These are phyloP conservation scores for Fusarium fracticaudum DNA, from an alignment of 2,329 filamentous ascomycete species.

Conservation along the genomic window DNA sequence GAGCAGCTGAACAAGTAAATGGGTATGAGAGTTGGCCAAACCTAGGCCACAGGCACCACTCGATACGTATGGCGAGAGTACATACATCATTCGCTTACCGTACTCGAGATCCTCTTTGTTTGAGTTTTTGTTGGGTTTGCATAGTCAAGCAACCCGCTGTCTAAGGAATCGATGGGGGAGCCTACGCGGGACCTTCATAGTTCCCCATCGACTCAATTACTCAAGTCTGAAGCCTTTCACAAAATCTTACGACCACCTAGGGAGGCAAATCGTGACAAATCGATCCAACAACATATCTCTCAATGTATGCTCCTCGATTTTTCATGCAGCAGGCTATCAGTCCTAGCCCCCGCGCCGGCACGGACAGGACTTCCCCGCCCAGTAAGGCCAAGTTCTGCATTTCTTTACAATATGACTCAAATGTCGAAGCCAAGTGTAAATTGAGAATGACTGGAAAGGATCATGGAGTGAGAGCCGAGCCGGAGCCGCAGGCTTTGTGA, in stretches of 20 bases:
- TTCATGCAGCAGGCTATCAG: conserved; percentile 14
- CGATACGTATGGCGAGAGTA: conserved; percentile 19
- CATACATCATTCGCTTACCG: background rate
- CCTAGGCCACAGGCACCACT: conserved; percentile 20
- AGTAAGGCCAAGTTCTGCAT: conserved; percentile 21
- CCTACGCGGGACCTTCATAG: background rate
- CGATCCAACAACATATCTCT: background rate
- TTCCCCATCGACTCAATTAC: background rate
- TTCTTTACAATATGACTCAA: background rate
- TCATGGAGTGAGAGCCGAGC: conserved; percentile 22
- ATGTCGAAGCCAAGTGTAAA: background rate
- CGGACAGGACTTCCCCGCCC: conserved; percentile 29
- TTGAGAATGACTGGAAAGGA: background rate
- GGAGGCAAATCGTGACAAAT: background rate
- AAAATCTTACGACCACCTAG: background rate
- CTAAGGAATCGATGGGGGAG: background rate
- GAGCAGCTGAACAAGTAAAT: background rate
- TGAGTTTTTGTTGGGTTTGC: background rate
- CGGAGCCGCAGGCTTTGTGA: conserved; percentile 30
- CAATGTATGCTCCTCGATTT: background rate
- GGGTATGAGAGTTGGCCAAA: conserved; percentile 6
- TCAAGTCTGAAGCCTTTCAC: background rate
- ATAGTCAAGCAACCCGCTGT: background rate
- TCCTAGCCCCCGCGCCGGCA: conserved; percentile 29
- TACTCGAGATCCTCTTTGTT: conserved; percentile 17